A percentile compares a stretch with the other conserved stretches of the same genome.
These are phyloP conservation scores for Mycosphaerella sp. DNA, from an alignment of 2,329 filamentous ascomycete genomes.

Conservation along the genomic window DNA sequence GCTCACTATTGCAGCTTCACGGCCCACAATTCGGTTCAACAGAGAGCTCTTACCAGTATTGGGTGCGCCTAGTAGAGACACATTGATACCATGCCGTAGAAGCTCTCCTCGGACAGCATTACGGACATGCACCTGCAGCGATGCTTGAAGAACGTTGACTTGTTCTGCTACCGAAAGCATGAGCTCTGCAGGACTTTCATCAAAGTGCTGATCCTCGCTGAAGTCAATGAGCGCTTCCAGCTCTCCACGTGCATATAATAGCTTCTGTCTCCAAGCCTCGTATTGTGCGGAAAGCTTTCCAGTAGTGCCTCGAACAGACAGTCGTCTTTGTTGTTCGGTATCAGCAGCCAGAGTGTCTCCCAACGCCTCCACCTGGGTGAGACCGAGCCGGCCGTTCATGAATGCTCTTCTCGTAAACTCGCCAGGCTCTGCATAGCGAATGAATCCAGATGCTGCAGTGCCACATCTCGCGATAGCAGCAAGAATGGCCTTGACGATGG, in stretches of 20 bases:
- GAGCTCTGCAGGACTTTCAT: constrained; percentile 71
- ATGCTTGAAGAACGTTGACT: constrained; percentile 54
- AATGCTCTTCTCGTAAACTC: constrained; percentile 95
- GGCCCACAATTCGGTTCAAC: constrained; percentile 80
- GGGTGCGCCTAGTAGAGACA: constrained; percentile 82
- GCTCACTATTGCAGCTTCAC: constrained; percentile 93
- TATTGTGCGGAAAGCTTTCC: constrained; percentile 64
- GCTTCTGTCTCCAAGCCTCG: constrained; percentile 69
- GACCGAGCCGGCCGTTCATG: constrained; percentile 73
- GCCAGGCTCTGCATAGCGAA: constrained; percentile 88
- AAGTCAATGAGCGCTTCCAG: constrained; percentile 96
- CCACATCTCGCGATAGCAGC: constrained; percentile 53
- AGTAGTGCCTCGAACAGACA: constrained; percentile 73
- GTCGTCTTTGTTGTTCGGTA: constrained; percentile 86
- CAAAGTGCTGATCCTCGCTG: constrained; percentile 93
- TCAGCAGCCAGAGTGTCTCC: constrained; percentile 57
- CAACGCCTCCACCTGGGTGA: constrained; percentile 71
- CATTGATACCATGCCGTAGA: constrained; percentile 73
- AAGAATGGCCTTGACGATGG: constrained; percentile 81
- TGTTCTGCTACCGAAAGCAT: constrained; percentile 62
- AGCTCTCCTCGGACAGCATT: constrained; percentile 80
- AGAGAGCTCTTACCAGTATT: constrained; percentile 95
- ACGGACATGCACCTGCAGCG: constrained; percentile 63
- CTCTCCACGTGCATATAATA: constrained; percentile 79
- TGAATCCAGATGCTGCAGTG: constrained; percentile 27